Evolutionary conservation across 208 protist species (phyloP).

Genomic region (Angomonas deanei): DNA sequence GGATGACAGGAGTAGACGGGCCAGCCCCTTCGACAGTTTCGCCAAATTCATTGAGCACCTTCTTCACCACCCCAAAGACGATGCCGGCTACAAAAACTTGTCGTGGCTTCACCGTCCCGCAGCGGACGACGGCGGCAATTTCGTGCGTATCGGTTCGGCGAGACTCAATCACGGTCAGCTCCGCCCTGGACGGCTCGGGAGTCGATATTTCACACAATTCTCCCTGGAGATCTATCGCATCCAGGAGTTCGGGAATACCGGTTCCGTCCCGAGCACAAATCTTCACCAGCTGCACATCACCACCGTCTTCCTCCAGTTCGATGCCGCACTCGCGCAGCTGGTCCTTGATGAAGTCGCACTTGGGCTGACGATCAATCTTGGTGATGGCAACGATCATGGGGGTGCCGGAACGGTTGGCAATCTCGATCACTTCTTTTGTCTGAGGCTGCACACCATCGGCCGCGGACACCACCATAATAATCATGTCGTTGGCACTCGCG

Average conservation of each 20-base stretch:
- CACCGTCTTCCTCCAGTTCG: conserved; percentile 91
- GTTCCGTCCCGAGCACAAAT: conserved; percentile 89
- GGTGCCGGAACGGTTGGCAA: conserved; percentile 56
- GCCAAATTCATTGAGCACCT: conserved; percentile 67
- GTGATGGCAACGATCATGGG: conserved; percentile 96
- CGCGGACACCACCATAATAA: conserved; percentile 94
- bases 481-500: conserved; percentile 93
- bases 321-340: conserved; percentile 77
- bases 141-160: conserved; percentile 3
- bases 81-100: conserved; percentile 76
- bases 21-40: conserved; percentile 46
- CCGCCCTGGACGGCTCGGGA: conserved; percentile 54
- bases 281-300: conserved; percentile 88
- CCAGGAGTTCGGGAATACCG: conserved; percentile 84
- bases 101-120: conserved; percentile 56
- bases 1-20: conserved; percentile 63
- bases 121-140: conserved; percentile 77
- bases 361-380: conserved; percentile 94
- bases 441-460: conserved; percentile 95
- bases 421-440: conserved; percentile 89
- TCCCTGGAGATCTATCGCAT: conserved; percentile 83
- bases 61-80: conserved; percentile 62
- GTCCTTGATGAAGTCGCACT: conserved; percentile 72
- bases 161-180: conserved; percentile 92
- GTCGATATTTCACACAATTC: conserved; percentile 88